phyloP scores from a whole-genome alignment of 768 basidiomycete species.

The Macrocybe gigantea region DNA sequence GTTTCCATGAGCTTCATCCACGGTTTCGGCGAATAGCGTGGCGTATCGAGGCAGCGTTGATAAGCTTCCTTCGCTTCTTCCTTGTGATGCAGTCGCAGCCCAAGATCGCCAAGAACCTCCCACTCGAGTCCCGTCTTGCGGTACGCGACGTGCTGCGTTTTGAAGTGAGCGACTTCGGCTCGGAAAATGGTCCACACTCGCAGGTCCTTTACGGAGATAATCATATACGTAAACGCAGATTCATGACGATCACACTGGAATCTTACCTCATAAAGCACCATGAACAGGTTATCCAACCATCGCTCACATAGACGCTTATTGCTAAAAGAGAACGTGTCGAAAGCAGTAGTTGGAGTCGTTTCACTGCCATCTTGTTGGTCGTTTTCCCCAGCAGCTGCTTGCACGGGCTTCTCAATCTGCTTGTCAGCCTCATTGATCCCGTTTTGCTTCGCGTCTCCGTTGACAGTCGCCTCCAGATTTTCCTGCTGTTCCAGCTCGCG shows the following conservation, averaged over 20 bases:
- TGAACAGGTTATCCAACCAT: constrained; percentile 97
- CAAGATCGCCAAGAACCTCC: constrained; percentile 97
- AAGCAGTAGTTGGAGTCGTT: constrained; percentile 24
- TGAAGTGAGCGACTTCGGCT: constrained; percentile 98
- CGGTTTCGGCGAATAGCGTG: constrained; percentile 84
- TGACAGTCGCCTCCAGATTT: constrained; percentile 18
- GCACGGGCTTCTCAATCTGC: constrained; percentile 38
- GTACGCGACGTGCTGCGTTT: constrained; percentile 96
- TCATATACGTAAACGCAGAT: too few species aligned
- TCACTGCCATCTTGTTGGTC: constrained; percentile 30
- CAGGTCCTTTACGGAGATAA: constrained; percentile 56
- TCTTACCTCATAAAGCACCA: constrained; percentile 93
- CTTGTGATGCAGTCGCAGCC: constrained; percentile 89
- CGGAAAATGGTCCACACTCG: constrained; percentile 99
- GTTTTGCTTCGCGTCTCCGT: constrained; percentile 25
- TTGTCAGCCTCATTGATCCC: constrained; percentile 18
- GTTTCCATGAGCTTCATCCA: constrained; percentile 93
- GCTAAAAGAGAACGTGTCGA: constrained; percentile 83
- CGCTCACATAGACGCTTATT: constrained; percentile 96
- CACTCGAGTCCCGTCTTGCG: constrained; percentile 96
- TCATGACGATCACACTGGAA: neutral
- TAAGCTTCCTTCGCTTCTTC: constrained; percentile 99
- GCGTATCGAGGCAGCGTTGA: constrained; percentile 86
- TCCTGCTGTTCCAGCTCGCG: constrained; percentile 27
- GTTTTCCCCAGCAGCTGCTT: constrained; percentile 46